Percentiles rank a stretch among this genome's conserved stretches.
Evolutionary conservation across 441 rosid species (phyloP).

Genomic region (Erysimum pusillum): DNA sequence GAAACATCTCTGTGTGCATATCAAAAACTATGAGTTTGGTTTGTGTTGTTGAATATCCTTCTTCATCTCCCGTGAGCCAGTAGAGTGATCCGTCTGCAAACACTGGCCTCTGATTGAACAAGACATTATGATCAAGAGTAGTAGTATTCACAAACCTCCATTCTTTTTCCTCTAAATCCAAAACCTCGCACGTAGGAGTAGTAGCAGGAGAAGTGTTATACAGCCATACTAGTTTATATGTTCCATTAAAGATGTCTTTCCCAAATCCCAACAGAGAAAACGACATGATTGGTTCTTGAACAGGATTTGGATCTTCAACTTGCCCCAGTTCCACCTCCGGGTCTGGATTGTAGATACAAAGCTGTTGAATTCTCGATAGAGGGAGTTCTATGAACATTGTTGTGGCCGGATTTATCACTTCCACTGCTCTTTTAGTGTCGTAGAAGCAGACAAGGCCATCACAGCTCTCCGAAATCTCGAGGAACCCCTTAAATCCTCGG

Average conservation of each 20-base stretch:
- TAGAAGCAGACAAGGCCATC: constrained; percentile 14
- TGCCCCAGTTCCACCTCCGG: too few relatives aligned
- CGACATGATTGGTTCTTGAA: background rate
- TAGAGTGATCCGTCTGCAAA: constrained; percentile 34
- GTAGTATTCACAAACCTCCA: constrained; percentile 22
- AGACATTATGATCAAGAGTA: constrained; percentile 9
- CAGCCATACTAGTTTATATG: constrained; percentile 4
- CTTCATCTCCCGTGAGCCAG: constrained; percentile 20
- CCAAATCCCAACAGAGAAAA: constrained; percentile 26
- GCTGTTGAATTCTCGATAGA: background rate
- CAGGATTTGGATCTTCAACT: background rate
- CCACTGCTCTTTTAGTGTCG: background rate
- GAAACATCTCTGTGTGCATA: constrained; percentile 20
- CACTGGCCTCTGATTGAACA: constrained; percentile 16
- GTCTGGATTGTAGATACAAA: too few relatives aligned
- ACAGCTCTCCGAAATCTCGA: background rate
- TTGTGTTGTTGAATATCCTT: background rate
- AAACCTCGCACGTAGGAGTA: constrained; percentile 19
- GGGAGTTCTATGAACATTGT: background rate
- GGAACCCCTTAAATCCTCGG: too few relatives aligned
- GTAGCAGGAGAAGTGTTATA: background rate
- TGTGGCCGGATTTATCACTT: background rate
- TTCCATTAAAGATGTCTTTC: background rate
- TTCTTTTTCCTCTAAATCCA: background rate
- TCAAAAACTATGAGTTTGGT: constrained; percentile 30